These are phyloP conservation scores for Thalassiosira allenii DNA, from an alignment of 352 stramenopile species.

Conservation along the genomic window DNA sequence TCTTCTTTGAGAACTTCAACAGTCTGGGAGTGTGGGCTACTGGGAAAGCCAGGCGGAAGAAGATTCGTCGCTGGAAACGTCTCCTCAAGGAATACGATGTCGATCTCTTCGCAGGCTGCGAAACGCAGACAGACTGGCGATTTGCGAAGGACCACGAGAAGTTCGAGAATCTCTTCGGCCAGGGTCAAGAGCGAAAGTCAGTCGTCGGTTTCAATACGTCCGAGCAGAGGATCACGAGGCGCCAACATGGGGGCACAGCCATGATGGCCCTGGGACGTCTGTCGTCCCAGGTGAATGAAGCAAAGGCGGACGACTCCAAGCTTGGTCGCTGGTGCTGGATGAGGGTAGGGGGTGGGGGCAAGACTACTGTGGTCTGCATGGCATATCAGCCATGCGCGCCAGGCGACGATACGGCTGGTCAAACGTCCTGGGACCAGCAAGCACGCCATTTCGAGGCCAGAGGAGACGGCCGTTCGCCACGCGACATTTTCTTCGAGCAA, in stretches of 20 bases:
- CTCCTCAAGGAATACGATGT: conserved; percentile 11
- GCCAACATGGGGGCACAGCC: conserved; percentile 25
- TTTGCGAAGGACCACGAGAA: neutral
- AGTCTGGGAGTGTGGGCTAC: conserved; percentile 19
- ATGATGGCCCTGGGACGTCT: conserved; percentile 5
- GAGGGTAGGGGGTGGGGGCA: neutral
- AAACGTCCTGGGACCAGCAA: too few relatives aligned
- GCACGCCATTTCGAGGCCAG: conserved; percentile 6
- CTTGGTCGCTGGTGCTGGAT: conserved; percentile 28
- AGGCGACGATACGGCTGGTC: too few relatives aligned
- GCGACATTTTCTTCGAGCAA: conserved; percentile 14
- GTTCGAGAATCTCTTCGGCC: conserved; percentile 15
- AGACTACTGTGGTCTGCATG: neutral
- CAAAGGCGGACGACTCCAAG: neutral
- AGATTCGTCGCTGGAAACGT: conserved; percentile 5
- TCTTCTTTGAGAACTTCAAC: conserved; percentile 24
- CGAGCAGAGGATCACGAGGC: neutral
- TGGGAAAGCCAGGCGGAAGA: too few relatives aligned
- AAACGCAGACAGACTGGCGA: conserved; percentile 27
- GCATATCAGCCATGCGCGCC: conserved; percentile 15
- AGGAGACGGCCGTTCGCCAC: conserved; percentile 6
- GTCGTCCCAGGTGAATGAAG: neutral
- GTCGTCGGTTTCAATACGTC: conserved; percentile 13
- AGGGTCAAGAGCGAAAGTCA: neutral
- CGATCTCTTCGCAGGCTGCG: conserved; percentile 8